phyloP scores from a whole-genome alignment of 768 basidiomycete genomes.

The Trametes cinnabarina region DNA sequence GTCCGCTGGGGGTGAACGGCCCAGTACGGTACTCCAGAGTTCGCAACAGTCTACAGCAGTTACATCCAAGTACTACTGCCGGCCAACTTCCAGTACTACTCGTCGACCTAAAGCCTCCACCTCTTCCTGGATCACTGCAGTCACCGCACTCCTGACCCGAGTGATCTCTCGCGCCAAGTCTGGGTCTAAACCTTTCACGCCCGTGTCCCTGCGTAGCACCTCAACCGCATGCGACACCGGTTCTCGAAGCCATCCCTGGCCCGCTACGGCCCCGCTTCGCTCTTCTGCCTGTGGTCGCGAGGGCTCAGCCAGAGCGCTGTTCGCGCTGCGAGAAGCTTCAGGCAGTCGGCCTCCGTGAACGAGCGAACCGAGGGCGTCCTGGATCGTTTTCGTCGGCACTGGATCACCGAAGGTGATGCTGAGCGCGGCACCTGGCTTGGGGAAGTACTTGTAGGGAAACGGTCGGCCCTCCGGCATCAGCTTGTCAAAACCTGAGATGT shows the following conservation, averaged over 20 bases:
- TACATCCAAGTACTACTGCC: too few relatives aligned
- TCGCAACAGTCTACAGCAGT: too few relatives aligned
- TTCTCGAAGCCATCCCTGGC: conserved; percentile 11
- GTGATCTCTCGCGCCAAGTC: conserved; percentile 10
- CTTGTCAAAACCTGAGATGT: conserved; percentile 65
- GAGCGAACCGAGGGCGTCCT: conserved; percentile 19
- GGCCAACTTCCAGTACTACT: too few relatives aligned
- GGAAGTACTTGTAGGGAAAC: conserved; percentile 71
- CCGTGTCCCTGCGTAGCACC: background rate
- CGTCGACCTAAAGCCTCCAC: conserved; percentile 30
- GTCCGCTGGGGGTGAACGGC: too few relatives aligned
- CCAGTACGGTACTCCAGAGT: too few relatives aligned
- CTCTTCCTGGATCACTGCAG: conserved; percentile 30
- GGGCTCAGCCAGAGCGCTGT: background rate
- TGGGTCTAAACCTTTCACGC: background rate
- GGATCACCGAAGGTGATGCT: conserved; percentile 82
- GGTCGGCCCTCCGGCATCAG: conserved; percentile 86
- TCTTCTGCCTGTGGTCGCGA: conserved; percentile 11
- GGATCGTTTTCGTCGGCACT: conserved; percentile 44
- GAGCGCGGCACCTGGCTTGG: conserved; percentile 59
- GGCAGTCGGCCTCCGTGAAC: conserved; percentile 3
- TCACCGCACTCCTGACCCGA: conserved; percentile 30
- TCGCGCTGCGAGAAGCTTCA: background rate
- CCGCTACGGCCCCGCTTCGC: conserved; percentile 1
- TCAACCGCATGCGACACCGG: conserved; percentile 4